Evolutionary conservation across 169 alveolate species (phyloP).

Genomic region (Plasmodium falciparum): DNA sequence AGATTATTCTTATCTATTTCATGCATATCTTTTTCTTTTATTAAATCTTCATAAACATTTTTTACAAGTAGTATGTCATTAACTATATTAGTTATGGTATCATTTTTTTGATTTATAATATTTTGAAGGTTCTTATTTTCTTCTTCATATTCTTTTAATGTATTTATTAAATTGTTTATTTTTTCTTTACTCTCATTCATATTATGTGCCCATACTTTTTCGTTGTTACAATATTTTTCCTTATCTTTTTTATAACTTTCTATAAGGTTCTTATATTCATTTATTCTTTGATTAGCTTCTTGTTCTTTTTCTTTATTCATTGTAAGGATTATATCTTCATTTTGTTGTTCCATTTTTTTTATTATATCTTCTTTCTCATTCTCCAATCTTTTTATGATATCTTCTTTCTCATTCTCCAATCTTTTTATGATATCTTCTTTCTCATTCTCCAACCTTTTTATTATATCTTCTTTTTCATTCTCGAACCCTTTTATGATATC

Average conservation of each 20-base stretch:
- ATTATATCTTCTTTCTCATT: not conserved
- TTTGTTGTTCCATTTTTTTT: too few relatives aligned
- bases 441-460: too few relatives aligned
- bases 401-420: not conserved
- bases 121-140: constrained; percentile 7
- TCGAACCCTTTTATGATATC: too few relatives aligned
- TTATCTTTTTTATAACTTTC: not conserved
- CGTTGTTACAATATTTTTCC: not conserved
- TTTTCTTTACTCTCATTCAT: constrained; percentile 27
- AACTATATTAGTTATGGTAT: constrained; percentile 43
- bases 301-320: constrained; percentile 18
- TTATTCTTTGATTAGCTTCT: not conserved
- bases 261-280: too few relatives aligned
- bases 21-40: constrained; percentile 41
- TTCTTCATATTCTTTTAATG: constrained; percentile 22
- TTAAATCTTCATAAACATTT: constrained; percentile 66
- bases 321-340: constrained; percentile 3
- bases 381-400: not conserved
- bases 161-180: not conserved
- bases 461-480: too few relatives aligned
- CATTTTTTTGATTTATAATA: constrained; percentile 34
- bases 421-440: too few relatives aligned
- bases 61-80: constrained; percentile 54
- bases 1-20: constrained; percentile 38
- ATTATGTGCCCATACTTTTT: not conserved